These are phyloP conservation scores for Cenchrus fungigraminus DNA, from an alignment of 176 grass and related monocot species.

Conservation along the genomic window DNA sequence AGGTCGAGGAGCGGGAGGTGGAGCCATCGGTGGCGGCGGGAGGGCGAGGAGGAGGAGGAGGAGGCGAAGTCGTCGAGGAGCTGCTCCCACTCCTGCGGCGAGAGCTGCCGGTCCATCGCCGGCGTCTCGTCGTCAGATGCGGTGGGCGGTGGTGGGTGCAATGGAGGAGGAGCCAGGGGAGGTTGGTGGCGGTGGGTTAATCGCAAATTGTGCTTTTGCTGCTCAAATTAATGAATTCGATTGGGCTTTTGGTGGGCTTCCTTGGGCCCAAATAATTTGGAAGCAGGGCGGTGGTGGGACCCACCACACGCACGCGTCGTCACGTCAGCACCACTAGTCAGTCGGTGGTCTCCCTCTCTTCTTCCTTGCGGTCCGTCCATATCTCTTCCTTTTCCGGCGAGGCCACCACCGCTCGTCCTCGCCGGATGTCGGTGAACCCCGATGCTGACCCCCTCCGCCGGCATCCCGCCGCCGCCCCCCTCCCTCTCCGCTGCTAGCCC, in stretches of 20 bases:
- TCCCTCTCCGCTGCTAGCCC: conserved; percentile 15
- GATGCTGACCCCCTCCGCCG: conserved; percentile 56
- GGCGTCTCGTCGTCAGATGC: conserved; percentile 22
- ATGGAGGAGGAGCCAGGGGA: too few relatives aligned
- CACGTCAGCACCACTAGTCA: too few relatives aligned
- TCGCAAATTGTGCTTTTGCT: not conserved
- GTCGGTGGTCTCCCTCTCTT: too few relatives aligned
- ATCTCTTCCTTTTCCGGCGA: conserved; percentile 9
- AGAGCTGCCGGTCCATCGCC: conserved; percentile 74
- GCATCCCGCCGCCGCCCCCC: conserved; percentile 29
- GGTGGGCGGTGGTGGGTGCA: not conserved
- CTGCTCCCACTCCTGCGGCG: conserved; percentile 69
- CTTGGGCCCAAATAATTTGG: too few relatives aligned
- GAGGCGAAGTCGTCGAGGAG: conserved; percentile 73
- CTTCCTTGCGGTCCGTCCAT: too few relatives aligned
- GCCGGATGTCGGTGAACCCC: conserved; percentile 57
- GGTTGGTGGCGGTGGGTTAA: not conserved
- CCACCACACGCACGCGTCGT: too few relatives aligned
- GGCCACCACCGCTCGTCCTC: not conserved
- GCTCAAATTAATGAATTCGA: too few relatives aligned
- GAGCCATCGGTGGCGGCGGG: conserved; percentile 62
- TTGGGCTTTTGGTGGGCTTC: too few relatives aligned
- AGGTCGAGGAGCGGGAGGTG: conserved; percentile 80
- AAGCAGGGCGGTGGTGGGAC: too few relatives aligned
- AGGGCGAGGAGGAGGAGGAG: conserved; percentile 9